Evolutionary conservation across 2,329 filamentous ascomycete genomes (phyloP).

Genomic region (Aureobasidium sp.): DNA sequence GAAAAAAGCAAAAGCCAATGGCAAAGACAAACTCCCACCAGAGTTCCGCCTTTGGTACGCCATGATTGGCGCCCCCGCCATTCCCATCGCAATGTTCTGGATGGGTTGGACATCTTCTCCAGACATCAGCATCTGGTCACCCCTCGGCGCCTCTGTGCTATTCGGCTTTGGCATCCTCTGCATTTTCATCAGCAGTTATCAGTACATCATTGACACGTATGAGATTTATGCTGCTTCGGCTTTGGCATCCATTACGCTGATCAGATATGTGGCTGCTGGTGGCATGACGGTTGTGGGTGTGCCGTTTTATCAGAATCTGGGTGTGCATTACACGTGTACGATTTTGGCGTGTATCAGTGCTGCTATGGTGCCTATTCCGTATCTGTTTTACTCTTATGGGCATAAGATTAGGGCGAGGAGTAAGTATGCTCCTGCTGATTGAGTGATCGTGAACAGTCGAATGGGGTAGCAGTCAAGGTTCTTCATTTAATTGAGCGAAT

Average conservation of each 20-base stretch:
- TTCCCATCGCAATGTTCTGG: slow-evolving; percentile 50
- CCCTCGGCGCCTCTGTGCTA: slow-evolving; percentile 42
- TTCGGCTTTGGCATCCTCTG: slow-evolving; percentile 40
- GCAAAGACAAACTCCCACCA: slow-evolving; percentile 36
- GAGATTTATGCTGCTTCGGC: slow-evolving; percentile 45
- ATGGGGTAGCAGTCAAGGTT: no score
- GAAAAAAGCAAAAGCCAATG: slow-evolving; percentile 32
- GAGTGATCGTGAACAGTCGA: no score
- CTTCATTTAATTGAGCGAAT: no score
- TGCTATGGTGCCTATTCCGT: slow-evolving; percentile 32
- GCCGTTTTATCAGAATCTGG: slow-evolving; percentile 33
- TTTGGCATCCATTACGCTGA: slow-evolving; percentile 34
- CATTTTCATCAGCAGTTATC: slow-evolving; percentile 45
- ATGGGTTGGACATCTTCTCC: slow-evolving; percentile 47
- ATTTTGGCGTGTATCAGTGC: slow-evolving; percentile 28
- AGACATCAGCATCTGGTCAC: slow-evolving; percentile 44
- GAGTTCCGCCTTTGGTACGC: slow-evolving; percentile 48
- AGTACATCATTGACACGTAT: slow-evolving; percentile 53
- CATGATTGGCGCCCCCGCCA: slow-evolving; percentile 42
- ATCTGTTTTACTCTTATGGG: slow-evolving; percentile 38
- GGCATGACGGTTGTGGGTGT: slow-evolving; percentile 33
- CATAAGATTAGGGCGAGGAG: slow-evolving; percentile 25
- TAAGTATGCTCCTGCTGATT: slow-evolving; percentile 20
- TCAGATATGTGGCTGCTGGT: slow-evolving; percentile 34
- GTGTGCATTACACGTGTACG: slow-evolving; percentile 28